phyloP scores from a whole-genome alignment of 495 filamentous ascomycete genomes.

The Bathelium albidoporum region DNA sequence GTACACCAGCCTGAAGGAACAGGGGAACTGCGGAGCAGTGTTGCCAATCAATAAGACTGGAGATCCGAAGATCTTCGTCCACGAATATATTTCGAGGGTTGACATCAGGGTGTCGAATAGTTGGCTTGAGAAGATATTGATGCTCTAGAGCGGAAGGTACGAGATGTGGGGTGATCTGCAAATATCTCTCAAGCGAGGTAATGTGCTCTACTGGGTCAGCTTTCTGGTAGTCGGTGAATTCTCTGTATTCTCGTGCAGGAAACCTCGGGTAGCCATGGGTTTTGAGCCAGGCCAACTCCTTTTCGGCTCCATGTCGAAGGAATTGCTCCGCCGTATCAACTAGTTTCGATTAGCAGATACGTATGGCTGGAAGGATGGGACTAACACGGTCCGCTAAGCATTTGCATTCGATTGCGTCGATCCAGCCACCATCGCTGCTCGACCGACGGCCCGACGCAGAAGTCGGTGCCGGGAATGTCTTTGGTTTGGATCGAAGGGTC shows the following conservation, averaged over 20 bases:
- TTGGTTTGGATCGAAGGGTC: not conserved
- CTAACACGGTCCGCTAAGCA: not conserved
- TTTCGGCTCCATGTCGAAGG: not conserved
- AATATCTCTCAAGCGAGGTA: conserved; percentile 9
- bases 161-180: conserved; percentile 14
- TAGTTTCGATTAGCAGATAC: not conserved
- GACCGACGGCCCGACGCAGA: not conserved
- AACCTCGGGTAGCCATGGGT: not conserved
- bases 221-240: not conserved
- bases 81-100: conserved; percentile 32
- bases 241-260: not conserved
- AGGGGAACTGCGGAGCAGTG: conserved; percentile 13
- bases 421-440: not conserved
- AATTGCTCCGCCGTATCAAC: not conserved
- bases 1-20: conserved; percentile 20
- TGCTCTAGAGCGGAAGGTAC: conserved; percentile 9
- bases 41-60: conserved; percentile 29
- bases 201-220: not conserved
- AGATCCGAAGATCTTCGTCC: conserved; percentile 25
- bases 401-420: not conserved
- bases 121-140: conserved; percentile 13
- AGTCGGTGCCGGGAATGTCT: not conserved
- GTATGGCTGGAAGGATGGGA: not conserved
- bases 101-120: conserved; percentile 27
- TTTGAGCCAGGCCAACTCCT: not conserved